Conservation (phyloP, 306 rosid species). For the Quercus engelmannii region DNA sequence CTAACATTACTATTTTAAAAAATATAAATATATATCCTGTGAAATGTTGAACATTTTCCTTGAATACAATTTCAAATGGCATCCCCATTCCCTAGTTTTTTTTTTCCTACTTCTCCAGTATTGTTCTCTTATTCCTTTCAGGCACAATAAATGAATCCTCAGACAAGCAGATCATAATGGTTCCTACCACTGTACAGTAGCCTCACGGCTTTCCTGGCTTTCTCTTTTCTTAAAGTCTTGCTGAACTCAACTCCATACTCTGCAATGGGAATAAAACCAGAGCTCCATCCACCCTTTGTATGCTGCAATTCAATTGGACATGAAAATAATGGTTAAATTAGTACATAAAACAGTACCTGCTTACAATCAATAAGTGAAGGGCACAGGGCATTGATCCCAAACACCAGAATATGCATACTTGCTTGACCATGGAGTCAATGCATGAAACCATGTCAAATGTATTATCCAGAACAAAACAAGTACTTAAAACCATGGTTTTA, state of each 20-base stretch:
- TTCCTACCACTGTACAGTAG: conserved; percentile 78
- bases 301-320: conserved; percentile 59
- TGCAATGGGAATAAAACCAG: conserved; percentile 84
- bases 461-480: background rate
- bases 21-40: background rate
- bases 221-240: conserved; percentile 41
- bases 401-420: background rate
- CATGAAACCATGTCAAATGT: background rate
- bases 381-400: background rate
- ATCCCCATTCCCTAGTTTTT: background rate
- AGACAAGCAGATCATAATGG: conserved; percentile 90
- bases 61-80: conserved; percentile 2
- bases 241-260: conserved; percentile 86
- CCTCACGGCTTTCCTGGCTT: conserved; percentile 65
- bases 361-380: background rate
- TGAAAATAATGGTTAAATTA: background rate
- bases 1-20: background rate
- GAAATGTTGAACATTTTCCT: background rate
- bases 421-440: background rate
- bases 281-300: conserved; percentile 53
- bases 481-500: too few species aligned
- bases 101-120: background rate
- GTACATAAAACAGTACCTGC: background rate
- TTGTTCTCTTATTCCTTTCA: background rate
- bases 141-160: conserved; percentile 13